Evolutionary conservation across 495 filamentous ascomycete genomes (phyloP), one percentile per base, ranked within the genome.

Genomic region (Podospora pseudopauciseta): DNA sequence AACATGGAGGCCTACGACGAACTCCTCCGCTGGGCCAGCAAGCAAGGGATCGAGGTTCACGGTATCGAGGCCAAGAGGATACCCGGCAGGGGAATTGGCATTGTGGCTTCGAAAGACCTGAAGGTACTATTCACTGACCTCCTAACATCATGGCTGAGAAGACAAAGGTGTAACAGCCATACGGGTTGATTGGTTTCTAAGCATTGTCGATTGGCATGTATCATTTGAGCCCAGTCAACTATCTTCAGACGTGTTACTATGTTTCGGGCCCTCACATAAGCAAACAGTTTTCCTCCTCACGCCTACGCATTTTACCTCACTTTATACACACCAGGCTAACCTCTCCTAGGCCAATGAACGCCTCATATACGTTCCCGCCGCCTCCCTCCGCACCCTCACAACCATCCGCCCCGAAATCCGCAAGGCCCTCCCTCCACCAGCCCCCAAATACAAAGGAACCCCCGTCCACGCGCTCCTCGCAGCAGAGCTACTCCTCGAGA

Each of bases 401-500:
- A 83, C 83, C 2, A 80, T 92, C 27, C 89, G 89, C 7, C 79
- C 81, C 27, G 65, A 77, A 34, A 75, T 83, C 27, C 81, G 86
- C 58, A 76, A 74, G n/a, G 75, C 66, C 19, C 76, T 82, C 6
- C 74, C 61, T 5, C 20, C 30, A 6, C 59, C 59, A 28, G 23
- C 59, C 85, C 39, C 39, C 39, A 49, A 49, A 11, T 11, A 49
- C 16, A 78, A 82, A 26, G 81, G 78, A 63, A 86, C 87, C 44
- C 84, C 85, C 1, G 83, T 91, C 28, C 91, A 94, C 69, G 89
- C 87, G 4, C 80, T 91, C 18, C 81, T 92, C 7, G 90, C 92
- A n/a, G 85, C 88, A 1, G 89, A 86, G 66, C 79, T 96, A 6
- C 85, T 88, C 26, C 81, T 89, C 3, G 80, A 87, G 5, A 68